Evolutionary conservation across 768 basidiomycete genomes (phyloP).

Genomic region (Suillus plorans): DNA sequence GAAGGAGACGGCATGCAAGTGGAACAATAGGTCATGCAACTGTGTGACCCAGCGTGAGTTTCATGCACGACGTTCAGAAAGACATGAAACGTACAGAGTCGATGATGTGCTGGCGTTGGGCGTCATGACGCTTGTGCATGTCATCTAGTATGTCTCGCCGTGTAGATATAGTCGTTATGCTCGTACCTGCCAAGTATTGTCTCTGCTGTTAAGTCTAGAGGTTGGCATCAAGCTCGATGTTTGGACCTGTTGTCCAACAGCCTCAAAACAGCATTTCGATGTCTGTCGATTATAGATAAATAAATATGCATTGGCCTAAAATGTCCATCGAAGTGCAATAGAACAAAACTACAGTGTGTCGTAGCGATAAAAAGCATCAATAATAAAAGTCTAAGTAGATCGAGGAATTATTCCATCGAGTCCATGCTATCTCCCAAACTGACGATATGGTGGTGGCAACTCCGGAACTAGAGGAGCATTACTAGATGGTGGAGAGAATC

Average conservation of each 20-base stretch:
- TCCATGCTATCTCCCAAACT: constrained; percentile 12
- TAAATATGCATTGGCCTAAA: neutral
- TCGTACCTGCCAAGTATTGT: neutral
- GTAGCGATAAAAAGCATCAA: constrained; percentile 1
- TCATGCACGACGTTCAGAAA: constrained; percentile 7
- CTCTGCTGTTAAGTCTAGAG: neutral
- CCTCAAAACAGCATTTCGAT: neutral
- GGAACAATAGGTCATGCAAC: constrained; percentile 72
- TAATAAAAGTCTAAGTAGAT: neutral
- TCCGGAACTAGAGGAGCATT: constrained; percentile 10
- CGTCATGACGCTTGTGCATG: constrained; percentile 65
- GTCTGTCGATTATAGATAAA: constrained; percentile 1
- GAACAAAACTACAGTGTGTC: constrained; percentile 1
- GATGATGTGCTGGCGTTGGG: constrained; percentile 70
- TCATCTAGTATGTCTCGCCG: constrained; percentile 30
- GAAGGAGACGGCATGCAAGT: constrained; percentile 75
- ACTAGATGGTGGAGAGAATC: constrained; percentile 17
- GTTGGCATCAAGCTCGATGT: constrained; percentile 16
- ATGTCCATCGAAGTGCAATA: neutral
- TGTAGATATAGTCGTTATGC: neutral
- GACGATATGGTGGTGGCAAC: constrained; percentile 9
- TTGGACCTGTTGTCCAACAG: constrained; percentile 28
- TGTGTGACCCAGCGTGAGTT: constrained; percentile 27
- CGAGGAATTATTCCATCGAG: neutral
- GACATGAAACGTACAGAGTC: constrained; percentile 49